A percentile compares a stretch with the other conserved stretches of the same genome.
These are phyloP conservation scores for Rhodocollybia butyracea DNA, from an alignment of 768 basidiomycete species.

Conservation along the genomic window DNA sequence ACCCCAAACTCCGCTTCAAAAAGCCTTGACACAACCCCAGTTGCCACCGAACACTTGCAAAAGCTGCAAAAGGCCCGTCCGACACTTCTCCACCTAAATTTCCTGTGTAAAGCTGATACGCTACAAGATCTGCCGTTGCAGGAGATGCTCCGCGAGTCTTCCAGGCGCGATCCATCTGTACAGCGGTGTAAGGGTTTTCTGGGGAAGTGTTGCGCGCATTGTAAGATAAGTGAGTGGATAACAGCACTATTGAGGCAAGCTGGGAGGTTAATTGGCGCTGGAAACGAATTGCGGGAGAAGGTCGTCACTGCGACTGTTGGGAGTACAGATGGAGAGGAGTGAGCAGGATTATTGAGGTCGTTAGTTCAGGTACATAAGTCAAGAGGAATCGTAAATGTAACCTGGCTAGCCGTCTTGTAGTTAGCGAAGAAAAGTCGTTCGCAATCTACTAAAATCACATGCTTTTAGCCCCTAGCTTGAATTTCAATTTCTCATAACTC, in stretches of 20 bases:
- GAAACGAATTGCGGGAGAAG: conserved; percentile 48
- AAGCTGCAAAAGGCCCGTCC: conserved; percentile 47
- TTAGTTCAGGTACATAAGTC: conserved; percentile 61
- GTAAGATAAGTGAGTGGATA: conserved; percentile 47
- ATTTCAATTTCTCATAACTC: too few relatives aligned
- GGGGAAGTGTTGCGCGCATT: conserved; percentile 48
- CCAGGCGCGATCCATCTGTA: too few relatives aligned
- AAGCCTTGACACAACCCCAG: conserved; percentile 80
- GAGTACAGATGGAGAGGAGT: conserved; percentile 39
- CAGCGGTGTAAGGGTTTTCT: conserved; percentile 76
- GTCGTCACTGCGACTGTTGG: conserved; percentile 50
- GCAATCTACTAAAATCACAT: conserved; percentile 42
- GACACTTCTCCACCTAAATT: too few relatives aligned
- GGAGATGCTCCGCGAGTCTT: too few relatives aligned
- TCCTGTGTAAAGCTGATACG: too few relatives aligned
- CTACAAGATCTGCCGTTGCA: too few relatives aligned
- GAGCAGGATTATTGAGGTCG: conserved; percentile 54
- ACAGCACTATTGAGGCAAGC: conserved; percentile 73
- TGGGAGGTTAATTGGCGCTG: conserved; percentile 61
- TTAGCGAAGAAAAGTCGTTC: too few relatives aligned
- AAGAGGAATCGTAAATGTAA: too few relatives aligned
- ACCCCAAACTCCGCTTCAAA: conserved; percentile 70
- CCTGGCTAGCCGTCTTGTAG: too few relatives aligned
- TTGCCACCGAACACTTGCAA: conserved; percentile 66
- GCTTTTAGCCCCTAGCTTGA: too few relatives aligned